Evolutionary conservation across 495 filamentous ascomycete species (phyloP).

Genomic region (Penicillium canescens): DNA sequence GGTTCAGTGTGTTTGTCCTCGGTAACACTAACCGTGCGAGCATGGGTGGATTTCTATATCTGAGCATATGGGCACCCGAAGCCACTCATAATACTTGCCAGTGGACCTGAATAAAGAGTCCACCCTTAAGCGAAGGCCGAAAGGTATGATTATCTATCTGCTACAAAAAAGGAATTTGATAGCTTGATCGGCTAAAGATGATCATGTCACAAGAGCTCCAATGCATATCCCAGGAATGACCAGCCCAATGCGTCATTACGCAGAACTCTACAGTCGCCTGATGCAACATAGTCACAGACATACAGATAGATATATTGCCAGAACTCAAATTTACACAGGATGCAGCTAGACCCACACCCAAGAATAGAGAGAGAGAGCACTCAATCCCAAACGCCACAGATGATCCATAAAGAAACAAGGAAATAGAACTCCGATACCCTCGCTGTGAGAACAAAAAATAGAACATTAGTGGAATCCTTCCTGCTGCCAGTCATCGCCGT

Average conservation of each 20-base stretch:
- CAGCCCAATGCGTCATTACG: neutral
- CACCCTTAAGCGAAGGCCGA: too few species aligned
- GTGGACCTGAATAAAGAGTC: too few species aligned
- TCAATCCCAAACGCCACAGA: slow-evolving; percentile 20
- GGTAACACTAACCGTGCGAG: too few species aligned
- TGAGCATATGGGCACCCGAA: too few species aligned
- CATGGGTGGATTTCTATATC: too few species aligned
- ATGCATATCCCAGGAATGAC: too few species aligned
- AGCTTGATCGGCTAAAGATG: too few species aligned
- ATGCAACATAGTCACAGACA: neutral
- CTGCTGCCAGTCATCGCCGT: slow-evolving; percentile 62
- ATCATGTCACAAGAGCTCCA: too few species aligned
- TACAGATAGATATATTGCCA: slow-evolving; percentile 1
- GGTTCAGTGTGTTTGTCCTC: too few species aligned
- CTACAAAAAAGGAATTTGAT: too few species aligned
- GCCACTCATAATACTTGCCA: too few species aligned
- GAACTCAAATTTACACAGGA: slow-evolving; percentile 5
- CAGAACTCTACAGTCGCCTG: neutral
- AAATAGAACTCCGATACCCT: slow-evolving; percentile 19
- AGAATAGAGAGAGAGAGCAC: slow-evolving; percentile 11
- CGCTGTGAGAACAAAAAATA: slow-evolving; percentile 18
- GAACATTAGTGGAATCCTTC: slow-evolving; percentile 50
- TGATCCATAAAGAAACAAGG: slow-evolving; percentile 8
- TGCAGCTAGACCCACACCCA: slow-evolving; percentile 1
- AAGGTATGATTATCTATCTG: too few species aligned